A percentile compares a stretch with the other conserved stretches of the same genome.
phyloP scores from a whole-genome alignment of 2,329 filamentous ascomycete genomes.

The Harringtonia lauricola region DNA sequence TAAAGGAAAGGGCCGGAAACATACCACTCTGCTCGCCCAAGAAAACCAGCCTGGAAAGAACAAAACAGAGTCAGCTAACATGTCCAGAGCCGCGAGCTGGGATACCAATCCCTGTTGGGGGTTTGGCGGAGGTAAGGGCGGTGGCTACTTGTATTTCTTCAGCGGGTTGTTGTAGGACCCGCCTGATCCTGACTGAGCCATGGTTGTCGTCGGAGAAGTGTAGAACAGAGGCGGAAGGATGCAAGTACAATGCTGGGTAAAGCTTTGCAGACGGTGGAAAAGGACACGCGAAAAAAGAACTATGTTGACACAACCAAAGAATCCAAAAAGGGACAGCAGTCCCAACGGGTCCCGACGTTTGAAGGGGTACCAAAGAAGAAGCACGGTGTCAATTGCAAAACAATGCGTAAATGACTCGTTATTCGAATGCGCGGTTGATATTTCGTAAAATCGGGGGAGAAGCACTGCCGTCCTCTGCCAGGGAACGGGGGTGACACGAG shows the following conservation, averaged over 20 bases:
- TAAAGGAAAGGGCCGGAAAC: neutral
- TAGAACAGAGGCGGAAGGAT: neutral
- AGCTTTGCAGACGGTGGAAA: neutral
- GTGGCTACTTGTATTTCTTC: constrained; percentile 94
- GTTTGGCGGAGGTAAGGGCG: neutral
- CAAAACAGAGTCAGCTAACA: constrained; percentile 3
- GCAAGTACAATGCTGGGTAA: too few species aligned
- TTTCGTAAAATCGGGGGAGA: too few species aligned
- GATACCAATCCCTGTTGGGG: too few species aligned
- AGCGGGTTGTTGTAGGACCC: constrained; percentile 96
- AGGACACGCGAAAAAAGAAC: neutral
- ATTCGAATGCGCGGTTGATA: too few species aligned
- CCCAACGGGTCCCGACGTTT: too few species aligned
- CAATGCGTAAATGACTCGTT: too few species aligned
- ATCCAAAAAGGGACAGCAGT: too few species aligned
- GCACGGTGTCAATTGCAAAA: too few species aligned
- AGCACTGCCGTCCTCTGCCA: too few species aligned
- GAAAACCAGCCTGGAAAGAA: constrained; percentile 68
- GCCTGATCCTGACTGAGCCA: constrained; percentile 64
- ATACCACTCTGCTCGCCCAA: constrained; percentile 96
- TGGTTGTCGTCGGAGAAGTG: constrained; percentile 28
- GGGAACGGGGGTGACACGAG: too few species aligned
- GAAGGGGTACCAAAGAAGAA: too few species aligned
- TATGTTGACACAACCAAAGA: neutral
- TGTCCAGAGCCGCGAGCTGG: neutral